phyloP scores from a whole-genome alignment of 176 grass and related monocot genomes.

The bread wheat (Triticum aestivum) region DNA sequence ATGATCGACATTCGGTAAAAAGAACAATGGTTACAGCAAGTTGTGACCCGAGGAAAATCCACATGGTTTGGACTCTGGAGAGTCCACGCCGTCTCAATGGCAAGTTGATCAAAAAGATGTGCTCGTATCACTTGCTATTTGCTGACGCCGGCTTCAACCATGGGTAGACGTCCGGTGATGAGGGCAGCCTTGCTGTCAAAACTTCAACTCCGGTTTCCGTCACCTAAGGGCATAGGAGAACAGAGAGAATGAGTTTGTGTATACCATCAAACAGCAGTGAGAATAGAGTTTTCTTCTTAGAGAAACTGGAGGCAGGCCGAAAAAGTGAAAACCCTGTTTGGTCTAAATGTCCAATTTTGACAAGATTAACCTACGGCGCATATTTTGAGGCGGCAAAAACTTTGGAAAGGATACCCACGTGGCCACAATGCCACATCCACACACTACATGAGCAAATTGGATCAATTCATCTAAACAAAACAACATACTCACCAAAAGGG shows the following conservation, averaged over 20 bases:
- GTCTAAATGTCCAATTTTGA: not conserved
- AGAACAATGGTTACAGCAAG: not conserved
- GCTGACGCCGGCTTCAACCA: constrained; percentile 56
- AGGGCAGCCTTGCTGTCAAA: constrained; percentile 70
- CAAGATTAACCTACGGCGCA: not conserved
- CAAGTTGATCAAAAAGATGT: not conserved
- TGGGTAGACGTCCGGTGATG: constrained; percentile 84
- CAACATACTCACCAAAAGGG: constrained; percentile 76
- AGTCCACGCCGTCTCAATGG: not conserved
- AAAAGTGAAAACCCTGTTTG: not conserved
- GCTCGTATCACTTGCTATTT: not conserved
- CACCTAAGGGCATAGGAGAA: constrained; percentile 51
- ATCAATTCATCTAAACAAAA: not conserved
- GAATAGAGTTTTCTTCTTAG: not conserved
- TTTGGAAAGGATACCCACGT: not conserved
- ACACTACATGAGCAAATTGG: not conserved
- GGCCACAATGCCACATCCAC: not conserved
- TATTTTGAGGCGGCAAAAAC: not conserved
- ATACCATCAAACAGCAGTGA: not conserved
- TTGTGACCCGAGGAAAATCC: not conserved
- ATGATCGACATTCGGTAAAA: not conserved
- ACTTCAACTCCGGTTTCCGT: constrained; percentile 89
- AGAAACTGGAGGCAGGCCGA: not conserved
- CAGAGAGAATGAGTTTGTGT: not conserved
- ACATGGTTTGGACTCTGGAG: not conserved